Evolutionary conservation across 2,329 filamentous ascomycete genomes (phyloP).

Genomic region (Trichoderma oligosporum): DNA sequence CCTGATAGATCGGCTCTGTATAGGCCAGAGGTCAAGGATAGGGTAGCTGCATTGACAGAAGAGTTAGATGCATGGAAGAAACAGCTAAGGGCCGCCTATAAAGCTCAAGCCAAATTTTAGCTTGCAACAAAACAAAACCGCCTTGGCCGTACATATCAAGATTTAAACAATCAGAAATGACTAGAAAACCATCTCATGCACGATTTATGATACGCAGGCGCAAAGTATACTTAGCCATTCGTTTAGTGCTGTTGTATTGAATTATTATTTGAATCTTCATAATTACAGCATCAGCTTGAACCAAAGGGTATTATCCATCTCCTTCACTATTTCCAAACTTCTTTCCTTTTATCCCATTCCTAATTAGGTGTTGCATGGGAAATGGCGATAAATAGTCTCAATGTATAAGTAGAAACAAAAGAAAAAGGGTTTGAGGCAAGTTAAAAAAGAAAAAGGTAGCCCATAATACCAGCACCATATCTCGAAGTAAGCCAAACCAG

Average conservation of each 20-base stretch:
- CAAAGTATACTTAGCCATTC: not conserved
- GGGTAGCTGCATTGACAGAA: slow-evolving; percentile 28
- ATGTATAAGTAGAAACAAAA: not conserved
- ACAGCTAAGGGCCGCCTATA: slow-evolving; percentile 5
- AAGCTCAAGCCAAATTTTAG: slow-evolving; percentile 9
- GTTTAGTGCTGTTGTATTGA: not conserved
- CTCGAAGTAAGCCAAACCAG: not conserved
- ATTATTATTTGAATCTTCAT: not conserved
- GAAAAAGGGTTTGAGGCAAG: too few species aligned
- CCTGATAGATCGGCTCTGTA: slow-evolving; percentile 31
- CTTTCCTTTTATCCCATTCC: not conserved
- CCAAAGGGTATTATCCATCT: slow-evolving; percentile 6
- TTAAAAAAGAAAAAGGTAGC: not conserved
- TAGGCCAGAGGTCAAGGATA: slow-evolving; percentile 32
- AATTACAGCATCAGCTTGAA: not conserved
- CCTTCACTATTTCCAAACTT: slow-evolving; percentile 9
- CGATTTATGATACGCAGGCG: not conserved
- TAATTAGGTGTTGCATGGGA: not conserved
- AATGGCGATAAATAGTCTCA: not conserved
- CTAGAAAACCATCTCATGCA: not conserved
- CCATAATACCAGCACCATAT: not conserved
- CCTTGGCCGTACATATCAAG: not conserved
- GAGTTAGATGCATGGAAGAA: slow-evolving; percentile 21
- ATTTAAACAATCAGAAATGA: not conserved
- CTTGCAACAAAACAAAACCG: too few species aligned